These are phyloP conservation scores for Penicillium sp. DNA, from an alignment of 2,329 filamentous ascomycete species.

Conservation along the genomic window DNA sequence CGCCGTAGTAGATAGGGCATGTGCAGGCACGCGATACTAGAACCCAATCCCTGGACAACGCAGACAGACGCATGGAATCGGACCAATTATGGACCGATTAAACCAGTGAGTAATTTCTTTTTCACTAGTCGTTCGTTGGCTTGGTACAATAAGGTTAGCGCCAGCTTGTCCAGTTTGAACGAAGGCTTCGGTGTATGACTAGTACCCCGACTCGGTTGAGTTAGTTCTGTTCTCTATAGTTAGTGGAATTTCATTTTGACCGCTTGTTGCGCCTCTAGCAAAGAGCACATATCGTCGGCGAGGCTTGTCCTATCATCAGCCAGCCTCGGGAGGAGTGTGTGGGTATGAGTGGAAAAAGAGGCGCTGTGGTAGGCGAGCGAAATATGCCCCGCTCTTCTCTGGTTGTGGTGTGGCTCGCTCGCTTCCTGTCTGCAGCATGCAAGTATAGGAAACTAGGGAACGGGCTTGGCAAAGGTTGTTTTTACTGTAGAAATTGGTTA, in stretches of 20 bases:
- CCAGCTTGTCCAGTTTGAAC: background rate
- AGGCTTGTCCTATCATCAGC: slow-evolving; percentile 5
- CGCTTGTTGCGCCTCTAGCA: slow-evolving; percentile 1
- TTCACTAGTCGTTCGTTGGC: background rate
- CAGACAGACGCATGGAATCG: background rate
- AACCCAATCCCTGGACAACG: background rate
- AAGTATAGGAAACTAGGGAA: background rate
- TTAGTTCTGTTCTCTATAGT: background rate
- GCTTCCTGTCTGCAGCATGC: background rate
- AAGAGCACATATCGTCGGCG: background rate
- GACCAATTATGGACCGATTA: background rate
- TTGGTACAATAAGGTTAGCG: slow-evolving; percentile 6
- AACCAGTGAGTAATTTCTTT: background rate
- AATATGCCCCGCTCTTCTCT: slow-evolving; percentile 21
- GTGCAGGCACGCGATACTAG: slow-evolving; percentile 2
- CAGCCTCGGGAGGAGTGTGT: background rate
- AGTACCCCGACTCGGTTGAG: slow-evolving; percentile 3
- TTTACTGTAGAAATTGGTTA: background rate
- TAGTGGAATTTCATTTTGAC: slow-evolving; percentile 2
- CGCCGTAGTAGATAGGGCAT: background rate
- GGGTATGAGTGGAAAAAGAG: slow-evolving; percentile 7
- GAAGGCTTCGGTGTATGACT: background rate
- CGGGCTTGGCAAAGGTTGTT: slow-evolving; percentile 4
- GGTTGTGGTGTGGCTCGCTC: background rate
- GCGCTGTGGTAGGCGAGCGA: background rate